Conservation (phyloP, 78 protist genomes). For the Blattamonas nauphoetae region DNA sequence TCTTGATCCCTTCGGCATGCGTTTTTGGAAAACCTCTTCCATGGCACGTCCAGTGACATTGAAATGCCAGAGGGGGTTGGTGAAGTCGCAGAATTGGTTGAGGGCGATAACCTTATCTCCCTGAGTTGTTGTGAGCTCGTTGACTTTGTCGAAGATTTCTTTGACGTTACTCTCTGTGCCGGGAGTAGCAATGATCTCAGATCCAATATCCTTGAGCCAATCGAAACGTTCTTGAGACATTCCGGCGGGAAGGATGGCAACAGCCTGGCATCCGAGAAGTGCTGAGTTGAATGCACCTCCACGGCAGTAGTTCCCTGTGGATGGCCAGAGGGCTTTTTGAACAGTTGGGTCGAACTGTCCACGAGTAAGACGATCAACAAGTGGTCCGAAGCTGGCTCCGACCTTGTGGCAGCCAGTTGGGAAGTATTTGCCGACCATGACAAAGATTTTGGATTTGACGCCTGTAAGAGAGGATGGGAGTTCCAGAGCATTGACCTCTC, state of each 20-base stretch:
- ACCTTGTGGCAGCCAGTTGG: slow-evolving; percentile 41
- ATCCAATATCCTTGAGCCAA: slow-evolving; percentile 22
- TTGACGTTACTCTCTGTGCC: slow-evolving; percentile 44
- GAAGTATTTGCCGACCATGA: slow-evolving; percentile 32
- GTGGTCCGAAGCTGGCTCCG: slow-evolving; percentile 19
- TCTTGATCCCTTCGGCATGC: neutral
- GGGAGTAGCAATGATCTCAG: slow-evolving; percentile 35
- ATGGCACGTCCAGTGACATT: slow-evolving; percentile 37
- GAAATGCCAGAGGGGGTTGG: slow-evolving; percentile 38
- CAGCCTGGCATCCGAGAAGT: slow-evolving; percentile 29
- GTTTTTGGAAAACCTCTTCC: slow-evolving; percentile 13
- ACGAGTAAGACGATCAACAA: slow-evolving; percentile 19
- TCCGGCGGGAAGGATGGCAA: slow-evolving; percentile 40
- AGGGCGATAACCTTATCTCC: neutral
- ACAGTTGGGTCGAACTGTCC: slow-evolving; percentile 23
- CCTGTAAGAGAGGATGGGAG: slow-evolving; percentile 32
- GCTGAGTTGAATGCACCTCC: slow-evolving; percentile 39
- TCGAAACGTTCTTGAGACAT: slow-evolving; percentile 47
- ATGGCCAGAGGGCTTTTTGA: slow-evolving; percentile 37
- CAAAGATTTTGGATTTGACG: slow-evolving; percentile 7
- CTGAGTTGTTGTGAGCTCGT: slow-evolving; percentile 2
- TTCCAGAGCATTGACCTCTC: slow-evolving; percentile 12
- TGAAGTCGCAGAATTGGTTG: slow-evolving; percentile 33
- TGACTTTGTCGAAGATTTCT: slow-evolving; percentile 38
- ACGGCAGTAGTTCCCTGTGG: slow-evolving; percentile 47